Conservation (phyloP, 345 rosid species). For the Salix viminalis region DNA sequence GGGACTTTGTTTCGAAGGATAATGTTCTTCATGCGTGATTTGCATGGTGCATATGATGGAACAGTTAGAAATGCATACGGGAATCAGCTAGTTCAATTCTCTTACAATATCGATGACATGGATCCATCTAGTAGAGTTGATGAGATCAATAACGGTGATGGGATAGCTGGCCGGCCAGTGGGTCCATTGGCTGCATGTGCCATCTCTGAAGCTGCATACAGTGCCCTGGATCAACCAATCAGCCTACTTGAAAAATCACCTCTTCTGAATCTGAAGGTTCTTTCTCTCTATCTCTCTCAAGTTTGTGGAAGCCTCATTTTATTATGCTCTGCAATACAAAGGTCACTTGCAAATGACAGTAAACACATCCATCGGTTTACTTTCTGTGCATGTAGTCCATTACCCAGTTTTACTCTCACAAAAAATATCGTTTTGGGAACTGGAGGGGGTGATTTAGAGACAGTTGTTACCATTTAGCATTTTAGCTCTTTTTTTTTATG, state of each 20-base stretch:
- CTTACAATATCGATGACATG: slow-evolving; percentile 38
- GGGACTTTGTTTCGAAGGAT: slow-evolving; percentile 76
- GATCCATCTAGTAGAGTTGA: neutral
- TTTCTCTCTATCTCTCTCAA: slow-evolving; percentile 25
- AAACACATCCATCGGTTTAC: too few relatives aligned
- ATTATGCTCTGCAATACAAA: neutral
- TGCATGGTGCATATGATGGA: slow-evolving; percentile 71
- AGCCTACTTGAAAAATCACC: slow-evolving; percentile 84
- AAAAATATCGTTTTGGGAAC: too few relatives aligned
- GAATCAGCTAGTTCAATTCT: slow-evolving; percentile 70
- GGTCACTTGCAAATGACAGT: neutral
- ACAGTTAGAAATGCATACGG: slow-evolving; percentile 82
- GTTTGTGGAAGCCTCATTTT: neutral
- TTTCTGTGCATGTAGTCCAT: too few relatives aligned
- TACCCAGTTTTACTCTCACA: too few relatives aligned
- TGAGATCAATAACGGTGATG: slow-evolving; percentile 20
- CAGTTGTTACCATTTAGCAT: neutral
- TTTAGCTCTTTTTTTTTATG: neutral
- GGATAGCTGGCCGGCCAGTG: slow-evolving; percentile 60
- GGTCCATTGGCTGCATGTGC: slow-evolving; percentile 87
- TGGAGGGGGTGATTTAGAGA: too few relatives aligned
- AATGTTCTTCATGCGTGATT: slow-evolving; percentile 85
- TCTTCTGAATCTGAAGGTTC: slow-evolving; percentile 63
- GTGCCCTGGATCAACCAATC: slow-evolving; percentile 90
- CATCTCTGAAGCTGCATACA: slow-evolving; percentile 86